Percentiles rank a stretch among this genome's conserved stretches.
Evolutionary conservation across 1,284 basidiomycete species (phyloP).

Genomic region (Melampsora abietis-canadensis): DNA sequence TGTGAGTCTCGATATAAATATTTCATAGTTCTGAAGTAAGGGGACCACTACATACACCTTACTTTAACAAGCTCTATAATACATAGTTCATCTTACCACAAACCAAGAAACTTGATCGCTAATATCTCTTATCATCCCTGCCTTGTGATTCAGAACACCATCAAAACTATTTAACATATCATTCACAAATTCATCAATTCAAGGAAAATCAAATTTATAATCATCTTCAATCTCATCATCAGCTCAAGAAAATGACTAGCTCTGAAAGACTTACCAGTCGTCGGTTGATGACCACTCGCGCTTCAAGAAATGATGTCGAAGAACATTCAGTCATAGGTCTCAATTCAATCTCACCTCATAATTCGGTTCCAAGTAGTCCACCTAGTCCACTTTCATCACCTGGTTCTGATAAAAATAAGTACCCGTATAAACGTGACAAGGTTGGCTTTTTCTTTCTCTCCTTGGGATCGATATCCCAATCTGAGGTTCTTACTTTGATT

Average conservation of each 20-base stretch:
- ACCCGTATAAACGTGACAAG: background rate
- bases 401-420: background rate
- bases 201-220: no score
- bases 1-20: no score
- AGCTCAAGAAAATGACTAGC: background rate
- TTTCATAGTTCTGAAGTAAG: no score
- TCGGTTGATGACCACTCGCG: background rate
- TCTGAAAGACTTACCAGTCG: background rate
- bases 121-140: no score
- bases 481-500: background rate
- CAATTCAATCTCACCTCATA: background rate
- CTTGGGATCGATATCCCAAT: background rate
- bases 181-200: no score
- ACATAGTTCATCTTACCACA: no score
- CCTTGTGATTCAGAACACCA: no score
- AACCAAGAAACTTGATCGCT: no score
- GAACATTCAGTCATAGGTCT: slow-evolving; percentile 1
- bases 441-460: background rate
- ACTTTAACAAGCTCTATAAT: no score
- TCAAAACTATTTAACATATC: no score
- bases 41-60: no score
- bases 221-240: no score
- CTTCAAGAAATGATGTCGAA: background rate
- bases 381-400: background rate
- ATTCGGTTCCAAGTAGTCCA: background rate